phyloP scores from a whole-genome alignment of 2,329 filamentous ascomycete species.

The Sporothrix variecibatus region DNA sequence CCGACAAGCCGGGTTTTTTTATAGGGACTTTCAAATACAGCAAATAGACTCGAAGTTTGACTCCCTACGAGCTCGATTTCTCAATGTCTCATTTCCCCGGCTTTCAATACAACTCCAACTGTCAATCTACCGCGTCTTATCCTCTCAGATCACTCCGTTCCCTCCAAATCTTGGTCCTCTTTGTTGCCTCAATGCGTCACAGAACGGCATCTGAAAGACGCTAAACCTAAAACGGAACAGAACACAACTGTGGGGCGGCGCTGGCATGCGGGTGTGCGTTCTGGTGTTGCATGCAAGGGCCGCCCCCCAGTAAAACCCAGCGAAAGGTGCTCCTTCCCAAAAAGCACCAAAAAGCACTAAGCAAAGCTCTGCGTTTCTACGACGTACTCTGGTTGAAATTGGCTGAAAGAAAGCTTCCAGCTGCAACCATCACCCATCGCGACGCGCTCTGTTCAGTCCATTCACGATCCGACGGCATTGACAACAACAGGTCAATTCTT shows the following conservation, averaged over 20 bases:
- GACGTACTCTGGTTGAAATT: neutral
- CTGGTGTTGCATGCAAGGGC: slow-evolving; percentile 1
- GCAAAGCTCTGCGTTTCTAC: slow-evolving; percentile 4
- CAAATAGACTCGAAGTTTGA: neutral
- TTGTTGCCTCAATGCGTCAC: neutral
- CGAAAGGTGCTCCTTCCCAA: neutral
- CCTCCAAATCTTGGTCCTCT: neutral
- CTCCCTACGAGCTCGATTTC: neutral
- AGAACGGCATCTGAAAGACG: neutral
- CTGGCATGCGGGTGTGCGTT: neutral
- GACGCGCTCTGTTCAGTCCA: neutral
- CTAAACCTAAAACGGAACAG: slow-evolving; percentile 14
- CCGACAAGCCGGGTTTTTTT: neutral
- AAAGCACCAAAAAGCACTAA: neutral
- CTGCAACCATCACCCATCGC: slow-evolving; percentile 2
- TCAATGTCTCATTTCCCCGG: neutral
- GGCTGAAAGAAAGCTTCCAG: neutral
- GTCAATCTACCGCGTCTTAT: neutral
- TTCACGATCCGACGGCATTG: neutral
- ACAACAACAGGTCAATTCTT: neutral
- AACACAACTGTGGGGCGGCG: neutral
- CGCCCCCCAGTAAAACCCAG: neutral
- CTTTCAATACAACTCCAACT: neutral
- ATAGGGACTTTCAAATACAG: neutral
- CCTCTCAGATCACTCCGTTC: neutral